Percentiles rank a stretch among this genome's conserved stretches.
Evolutionary conservation across 192 early-diverging fungal species (phyloP).

Genomic region (Umbelopsis vinacea): DNA sequence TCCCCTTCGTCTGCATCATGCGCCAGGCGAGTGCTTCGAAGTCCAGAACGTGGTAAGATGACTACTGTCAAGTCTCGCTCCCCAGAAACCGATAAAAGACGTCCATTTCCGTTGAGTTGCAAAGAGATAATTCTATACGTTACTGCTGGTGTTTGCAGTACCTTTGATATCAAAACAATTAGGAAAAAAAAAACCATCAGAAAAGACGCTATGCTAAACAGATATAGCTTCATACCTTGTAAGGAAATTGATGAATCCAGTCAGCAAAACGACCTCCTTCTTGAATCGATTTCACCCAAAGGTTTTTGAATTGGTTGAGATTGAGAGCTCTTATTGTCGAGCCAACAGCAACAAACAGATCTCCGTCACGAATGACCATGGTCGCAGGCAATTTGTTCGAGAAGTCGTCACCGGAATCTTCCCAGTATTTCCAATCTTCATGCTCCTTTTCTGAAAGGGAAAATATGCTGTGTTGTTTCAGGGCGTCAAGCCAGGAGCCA

Average conservation of each 20-base stretch:
- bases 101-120: constrained; percentile 57
- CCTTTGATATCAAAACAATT: constrained; percentile 28
- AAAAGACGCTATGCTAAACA: background rate
- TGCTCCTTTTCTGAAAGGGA: constrained; percentile 26
- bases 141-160: constrained; percentile 48
- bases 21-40: constrained; percentile 37
- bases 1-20: constrained; percentile 14
- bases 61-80: constrained; percentile 61
- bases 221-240: constrained; percentile 22
- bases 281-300: constrained; percentile 49
- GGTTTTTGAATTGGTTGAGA: constrained; percentile 64
- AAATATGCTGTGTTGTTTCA: constrained; percentile 20
- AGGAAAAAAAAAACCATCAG: background rate
- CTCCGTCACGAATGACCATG: constrained; percentile 55
- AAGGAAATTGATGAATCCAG: constrained; percentile 40
- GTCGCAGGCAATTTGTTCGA: constrained; percentile 42
- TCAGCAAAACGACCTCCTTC: constrained; percentile 34
- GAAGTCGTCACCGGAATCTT: constrained; percentile 22
- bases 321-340: constrained; percentile 61
- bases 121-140: constrained; percentile 65
- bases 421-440: constrained; percentile 11
- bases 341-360: constrained; percentile 65
- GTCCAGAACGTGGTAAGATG: constrained; percentile 55
- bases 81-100: constrained; percentile 65
- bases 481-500: constrained; percentile 14